Conservation (phyloP, 148 eudicot species). For the Dianthus caryophyllus region DNA sequence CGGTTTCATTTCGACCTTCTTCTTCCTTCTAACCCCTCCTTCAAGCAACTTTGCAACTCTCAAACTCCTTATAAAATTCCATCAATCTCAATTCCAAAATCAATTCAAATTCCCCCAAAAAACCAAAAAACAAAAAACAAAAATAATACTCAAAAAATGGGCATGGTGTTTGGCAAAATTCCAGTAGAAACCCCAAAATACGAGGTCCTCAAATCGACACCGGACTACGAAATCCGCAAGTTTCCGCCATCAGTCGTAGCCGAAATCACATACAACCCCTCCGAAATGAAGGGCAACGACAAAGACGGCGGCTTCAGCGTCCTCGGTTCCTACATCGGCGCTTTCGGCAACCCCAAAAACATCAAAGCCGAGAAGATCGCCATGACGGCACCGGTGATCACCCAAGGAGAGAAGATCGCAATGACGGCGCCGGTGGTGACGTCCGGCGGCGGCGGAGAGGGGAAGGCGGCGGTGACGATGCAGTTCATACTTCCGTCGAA, state of each 20-base stretch:
- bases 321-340: conserved; percentile 76
- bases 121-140: not conserved
- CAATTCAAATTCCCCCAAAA: not conserved
- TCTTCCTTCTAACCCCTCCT: not conserved
- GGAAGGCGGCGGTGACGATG: conserved; percentile 45
- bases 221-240: conserved; percentile 66
- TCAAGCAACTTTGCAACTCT: not conserved
- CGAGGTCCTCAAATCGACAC: conserved; percentile 39
- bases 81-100: not conserved
- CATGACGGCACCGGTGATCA: conserved; percentile 42
- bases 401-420: conserved; percentile 23
- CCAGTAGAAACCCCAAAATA: conserved; percentile 53
- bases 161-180: conserved; percentile 57
- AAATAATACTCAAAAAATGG: conserved; percentile 30
- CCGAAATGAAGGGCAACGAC: conserved; percentile 50
- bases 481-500: conserved; percentile 61
- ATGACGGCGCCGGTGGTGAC: conserved; percentile 77
- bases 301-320: conserved; percentile 68
- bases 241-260: conserved; percentile 55
- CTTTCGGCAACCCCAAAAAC: conserved; percentile 59
- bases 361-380: conserved; percentile 45
- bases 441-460: conserved; percentile 14
- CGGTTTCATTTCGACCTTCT: too few species aligned
- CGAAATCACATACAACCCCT: conserved; percentile 55
- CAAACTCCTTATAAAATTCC: not conserved